Conservation (phyloP, 495 filamentous ascomycete genomes). For the Lasiosphaeria hispida region DNA sequence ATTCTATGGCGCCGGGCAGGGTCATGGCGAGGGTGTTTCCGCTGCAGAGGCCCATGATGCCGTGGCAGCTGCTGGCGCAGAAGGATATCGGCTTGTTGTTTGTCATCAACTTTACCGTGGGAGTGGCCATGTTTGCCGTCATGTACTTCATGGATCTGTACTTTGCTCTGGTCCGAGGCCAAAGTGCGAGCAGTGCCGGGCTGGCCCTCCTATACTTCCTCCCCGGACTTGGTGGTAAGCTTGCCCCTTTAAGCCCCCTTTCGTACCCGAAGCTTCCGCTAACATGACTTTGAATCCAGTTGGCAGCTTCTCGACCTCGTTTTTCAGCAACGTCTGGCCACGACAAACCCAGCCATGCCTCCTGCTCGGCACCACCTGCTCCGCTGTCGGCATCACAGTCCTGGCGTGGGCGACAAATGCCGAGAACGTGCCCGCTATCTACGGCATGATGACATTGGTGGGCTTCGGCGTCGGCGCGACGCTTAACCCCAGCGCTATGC, state of each 20-base stretch:
- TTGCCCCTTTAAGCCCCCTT: background rate
- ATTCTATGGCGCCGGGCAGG: constrained; percentile 49
- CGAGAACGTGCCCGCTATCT: constrained; percentile 41
- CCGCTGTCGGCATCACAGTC: constrained; percentile 47
- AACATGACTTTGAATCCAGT: constrained; percentile 28
- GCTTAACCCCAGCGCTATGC: constrained; percentile 37
- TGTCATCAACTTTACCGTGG: constrained; percentile 53
- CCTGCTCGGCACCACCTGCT: constrained; percentile 46
- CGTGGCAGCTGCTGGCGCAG: constrained; percentile 48
- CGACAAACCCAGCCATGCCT: constrained; percentile 54
- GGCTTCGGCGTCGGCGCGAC: constrained; percentile 58
- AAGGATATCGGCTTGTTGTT: constrained; percentile 53
- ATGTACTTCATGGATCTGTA: constrained; percentile 63
- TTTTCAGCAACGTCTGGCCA: constrained; percentile 55
- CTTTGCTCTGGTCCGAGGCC: constrained; percentile 53
- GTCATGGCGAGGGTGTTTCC: constrained; percentile 44
- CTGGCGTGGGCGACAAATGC: constrained; percentile 48
- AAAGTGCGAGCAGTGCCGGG: constrained; percentile 47
- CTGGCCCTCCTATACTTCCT: constrained; percentile 48
- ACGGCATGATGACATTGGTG: constrained; percentile 59
- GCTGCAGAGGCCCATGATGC: constrained; percentile 54
- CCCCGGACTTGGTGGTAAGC: constrained; percentile 43
- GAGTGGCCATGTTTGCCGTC: constrained; percentile 50
- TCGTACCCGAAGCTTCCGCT: background rate
- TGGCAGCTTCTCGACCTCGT: constrained; percentile 54